Evolutionary conservation across 345 rosid genomes (phyloP), one percentile per base, ranked within the genome.

Genomic region (Pugionium cornutum): DNA sequence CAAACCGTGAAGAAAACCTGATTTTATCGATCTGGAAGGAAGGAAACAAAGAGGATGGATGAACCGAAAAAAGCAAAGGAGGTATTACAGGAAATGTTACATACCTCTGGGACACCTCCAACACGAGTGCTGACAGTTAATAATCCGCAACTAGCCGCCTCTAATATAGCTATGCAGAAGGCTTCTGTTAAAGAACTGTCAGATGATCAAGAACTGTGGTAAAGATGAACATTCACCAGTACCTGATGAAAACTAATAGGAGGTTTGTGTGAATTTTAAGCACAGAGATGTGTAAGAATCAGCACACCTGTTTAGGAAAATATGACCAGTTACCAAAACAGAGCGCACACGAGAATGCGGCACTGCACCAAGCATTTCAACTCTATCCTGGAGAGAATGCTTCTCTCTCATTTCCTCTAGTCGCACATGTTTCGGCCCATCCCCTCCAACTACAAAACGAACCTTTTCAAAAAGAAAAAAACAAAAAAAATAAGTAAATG

Each of bases 381-480:
- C 97, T 80, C 90, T 79, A 75, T 92, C 98, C 78, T 92, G 99
- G 48, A 88, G 90, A 55, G 92, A 94, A 79, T 94, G 95, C 49
- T 86, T 94, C 67, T 89, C 97, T 80, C 99, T 85, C 97, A 94
- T 94, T 77, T 94, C 98, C 69, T 89, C 97, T 66, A 90, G 67
- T 37, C 97, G 66, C 46, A 90, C 97, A 34, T 95, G 82, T 76
- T 94, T 90, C 1, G 97, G 99, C 63, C 96, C 97, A 77, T 94
- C 99, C 8, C 97, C 96, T 43, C 97, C 97, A 73, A 94, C 84
- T 63, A 88, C 77, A 80, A 94, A 92, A 53, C 83, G 86, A 68
- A 94, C 97, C 97, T 90, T 18, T 78, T 43, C 62, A 42, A 77
- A 61, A 66, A 18, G 58, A 66, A 11, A 62, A 45, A 9, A 60